Base-by-base conservation (phyloP, 345 rosid genomes). In the Aethionema arabicum region DNA sequence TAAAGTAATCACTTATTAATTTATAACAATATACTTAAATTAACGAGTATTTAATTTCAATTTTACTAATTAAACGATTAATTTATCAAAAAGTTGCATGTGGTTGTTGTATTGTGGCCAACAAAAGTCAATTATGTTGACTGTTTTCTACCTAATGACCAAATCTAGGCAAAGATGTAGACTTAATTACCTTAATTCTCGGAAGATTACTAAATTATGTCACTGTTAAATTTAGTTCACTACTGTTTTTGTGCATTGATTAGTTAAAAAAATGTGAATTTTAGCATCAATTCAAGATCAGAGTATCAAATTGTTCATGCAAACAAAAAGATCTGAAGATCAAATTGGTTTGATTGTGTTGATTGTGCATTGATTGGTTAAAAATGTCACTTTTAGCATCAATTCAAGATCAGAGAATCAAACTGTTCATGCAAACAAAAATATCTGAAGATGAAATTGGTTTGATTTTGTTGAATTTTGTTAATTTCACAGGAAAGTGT, bases 401-500 rank as follows among this genome's bases (percentile, higher is more conserved):
- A 16, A 1, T 4, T 15, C 32, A 47, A 33, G 27, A 8, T 33
- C 5, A 47, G 27, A 21, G 27, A 1, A 21, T 21, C 27, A 21
- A 21, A 21, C 2, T 1, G 6, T 5, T 11, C 21, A 11, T 44
- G 13, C 11, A 11, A 5, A 11, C 2, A 54, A 38, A 11, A 27
- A 6, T n/a, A 7, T 36, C 4, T 0, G 43, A 35, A 42, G 46
- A 59, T 11, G 16, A 38, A 54, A 52, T 11, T 4, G 14, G 45
- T 11, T 44, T 15, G 32, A 7, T 47, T 7, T 14, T 56, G 59
- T 44, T 61, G 27, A 21, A 21, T 21, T 21, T 21, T 21, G 16
- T 11, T 58, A 33, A 33, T 31, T n/a, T 62, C 59, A 33, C 83
- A 93, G 99, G 91, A 79, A 56, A 78, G 64, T 67, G 16, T 77